Base-by-base conservation (phyloP, 2,329 filamentous ascomycete species). In the Lecanoromycetidae sp. region DNA sequence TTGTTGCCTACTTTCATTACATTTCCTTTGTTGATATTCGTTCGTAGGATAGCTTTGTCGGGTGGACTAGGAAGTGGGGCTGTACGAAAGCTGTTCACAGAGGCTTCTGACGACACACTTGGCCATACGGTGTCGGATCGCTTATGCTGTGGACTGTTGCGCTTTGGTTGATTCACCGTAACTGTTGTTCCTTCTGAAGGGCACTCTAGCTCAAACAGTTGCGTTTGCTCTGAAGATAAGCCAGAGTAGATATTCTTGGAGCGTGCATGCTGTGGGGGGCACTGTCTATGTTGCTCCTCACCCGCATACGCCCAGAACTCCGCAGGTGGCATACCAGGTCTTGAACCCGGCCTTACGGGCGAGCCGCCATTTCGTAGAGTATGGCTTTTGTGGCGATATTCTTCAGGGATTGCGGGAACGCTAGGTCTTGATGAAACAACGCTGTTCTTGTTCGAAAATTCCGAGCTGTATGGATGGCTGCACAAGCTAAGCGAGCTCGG, bases 291-390 rank as follows among this genome's bases (percentile, higher is more conserved):
- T 26, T 52, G 39, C 25, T 44, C 37, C 1, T 32, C 38, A 26
- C 46, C 27, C 3, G 50, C 44, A 19, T 52, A 48, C 12, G 23
- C 29, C 50, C 50, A 52, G 34, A 52, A 52, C 2, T 44, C 40
- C 23, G 44, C 43, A 13, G 47, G 50, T 2, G 50, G 50, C 47
- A 52, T 48, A n/a, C 40, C 15, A 8, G 50, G 50, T 45, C 40
- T 43, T 5, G 50, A 48, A n/a, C 40, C 40, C 19, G 48, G 50
- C 15, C 48, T 30, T 12, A 42, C 12, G 17, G 50, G 44, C 9
- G 25, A 23, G 20, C 34, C 26, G 35, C 33, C 27, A 29, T 37
- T 39, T 9, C 23, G 25, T 8, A 36, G 35, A 30, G 23, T 46
- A n/a, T 39, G 36, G 23, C 27, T 30, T 34, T 39, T 15, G 3